Conservation (phyloP, 768 basidiomycete species). For the Cystofilobasidium capitatum region DNA sequence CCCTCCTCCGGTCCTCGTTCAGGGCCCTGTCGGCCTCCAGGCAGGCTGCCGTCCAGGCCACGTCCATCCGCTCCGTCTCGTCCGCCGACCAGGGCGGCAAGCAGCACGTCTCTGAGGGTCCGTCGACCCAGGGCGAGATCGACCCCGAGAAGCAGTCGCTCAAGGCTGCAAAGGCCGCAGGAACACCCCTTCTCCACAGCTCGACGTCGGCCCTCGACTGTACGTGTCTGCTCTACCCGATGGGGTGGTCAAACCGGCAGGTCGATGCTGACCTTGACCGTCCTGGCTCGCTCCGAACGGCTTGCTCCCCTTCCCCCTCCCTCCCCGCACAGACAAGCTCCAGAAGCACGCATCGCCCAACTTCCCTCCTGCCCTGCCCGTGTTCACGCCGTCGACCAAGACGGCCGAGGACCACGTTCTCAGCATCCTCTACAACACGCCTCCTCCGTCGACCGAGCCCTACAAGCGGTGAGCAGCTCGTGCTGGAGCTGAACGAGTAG, state of each 20-base stretch:
- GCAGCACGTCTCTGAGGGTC: not conserved
- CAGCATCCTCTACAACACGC: conserved; percentile 27
- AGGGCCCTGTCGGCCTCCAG: not conserved
- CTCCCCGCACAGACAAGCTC: conserved; percentile 19
- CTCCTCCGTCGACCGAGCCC: conserved; percentile 23
- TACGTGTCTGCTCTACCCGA: not conserved
- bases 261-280: not conserved
- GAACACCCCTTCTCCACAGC: conserved; percentile 14
- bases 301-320: not conserved
- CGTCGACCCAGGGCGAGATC: conserved; percentile 9
- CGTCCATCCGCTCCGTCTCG: not conserved
- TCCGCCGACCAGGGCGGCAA: conserved; percentile 6
- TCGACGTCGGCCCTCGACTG: conserved; percentile 25
- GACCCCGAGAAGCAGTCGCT: conserved; percentile 14
- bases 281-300: not conserved
- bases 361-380: conserved; percentile 23
- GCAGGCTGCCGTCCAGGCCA: not conserved
- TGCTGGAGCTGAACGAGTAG: not conserved
- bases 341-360: conserved; percentile 3
- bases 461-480: conserved; percentile 14
- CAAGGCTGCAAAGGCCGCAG: conserved; percentile 12
- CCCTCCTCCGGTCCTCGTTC: conserved; percentile 2
- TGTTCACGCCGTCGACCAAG: conserved; percentile 20
- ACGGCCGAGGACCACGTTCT: conserved; percentile 27
- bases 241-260: not conserved